Conservation (phyloP, 345 rosid genomes). For the Salix brachista region DNA sequence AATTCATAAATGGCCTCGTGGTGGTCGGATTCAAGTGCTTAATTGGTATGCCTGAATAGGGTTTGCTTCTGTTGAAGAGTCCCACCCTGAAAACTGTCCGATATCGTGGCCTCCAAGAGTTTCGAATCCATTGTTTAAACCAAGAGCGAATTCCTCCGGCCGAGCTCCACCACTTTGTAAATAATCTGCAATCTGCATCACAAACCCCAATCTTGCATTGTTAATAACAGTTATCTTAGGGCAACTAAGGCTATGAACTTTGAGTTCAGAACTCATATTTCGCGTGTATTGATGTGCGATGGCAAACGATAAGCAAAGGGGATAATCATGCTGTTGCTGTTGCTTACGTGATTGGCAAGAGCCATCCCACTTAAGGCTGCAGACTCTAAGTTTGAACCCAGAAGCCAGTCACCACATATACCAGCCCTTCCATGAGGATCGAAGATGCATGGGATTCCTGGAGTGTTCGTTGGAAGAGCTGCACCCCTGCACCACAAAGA, state of each 20-base stretch:
- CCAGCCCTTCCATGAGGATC: conserved; percentile 92
- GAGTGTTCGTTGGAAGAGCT: conserved; percentile 78
- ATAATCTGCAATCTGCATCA: conserved; percentile 63
- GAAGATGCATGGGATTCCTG: conserved; percentile 65
- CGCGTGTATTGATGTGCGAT: not conserved
- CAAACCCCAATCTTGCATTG: not conserved
- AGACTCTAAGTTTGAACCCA: conserved; percentile 78
- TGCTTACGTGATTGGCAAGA: conserved; percentile 66
- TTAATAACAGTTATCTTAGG: not conserved
- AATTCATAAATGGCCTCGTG: not conserved
- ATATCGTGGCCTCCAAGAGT: conserved; percentile 61
- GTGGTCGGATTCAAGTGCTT: not conserved
- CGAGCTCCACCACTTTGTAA: conserved; percentile 43
- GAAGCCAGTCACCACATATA: conserved; percentile 89
- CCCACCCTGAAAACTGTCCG: conserved; percentile 68
- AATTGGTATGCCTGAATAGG: conserved; percentile 35
- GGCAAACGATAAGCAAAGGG: not conserved
- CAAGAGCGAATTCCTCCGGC: conserved; percentile 61
- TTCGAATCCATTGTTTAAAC: conserved; percentile 53
- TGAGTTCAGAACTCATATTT: not conserved
- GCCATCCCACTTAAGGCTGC: conserved; percentile 89
- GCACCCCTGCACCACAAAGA: conserved; percentile 63
- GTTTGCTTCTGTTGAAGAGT: conserved; percentile 21
- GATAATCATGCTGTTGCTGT: not conserved
- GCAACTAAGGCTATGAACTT: not conserved